phyloP scores from a whole-genome alignment of 768 basidiomycete species.

The Sarcodon aspratus region DNA sequence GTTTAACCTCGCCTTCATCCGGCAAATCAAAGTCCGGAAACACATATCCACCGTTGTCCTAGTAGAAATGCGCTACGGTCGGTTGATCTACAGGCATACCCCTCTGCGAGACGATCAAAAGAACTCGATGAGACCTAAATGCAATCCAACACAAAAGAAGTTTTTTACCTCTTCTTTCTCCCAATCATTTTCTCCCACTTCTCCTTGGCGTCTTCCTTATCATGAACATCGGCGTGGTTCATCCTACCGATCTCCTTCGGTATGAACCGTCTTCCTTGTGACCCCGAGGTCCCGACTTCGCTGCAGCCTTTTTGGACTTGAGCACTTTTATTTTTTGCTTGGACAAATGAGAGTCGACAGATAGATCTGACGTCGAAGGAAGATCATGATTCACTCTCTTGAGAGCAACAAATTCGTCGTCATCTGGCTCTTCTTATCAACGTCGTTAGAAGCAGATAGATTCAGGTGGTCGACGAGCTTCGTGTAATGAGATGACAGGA shows the following conservation, averaged over 20 bases:
- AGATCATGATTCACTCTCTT: conserved; percentile 86
- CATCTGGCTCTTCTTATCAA: conserved; percentile 27
- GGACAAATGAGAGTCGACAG: conserved; percentile 41
- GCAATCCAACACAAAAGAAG: not conserved
- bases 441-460: conserved; percentile 3
- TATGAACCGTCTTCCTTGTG: conserved; percentile 53
- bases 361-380: conserved; percentile 18
- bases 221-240: conserved; percentile 54
- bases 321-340: conserved; percentile 78
- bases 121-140: not conserved
- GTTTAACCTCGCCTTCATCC: conserved; percentile 18
- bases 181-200: conserved; percentile 90
- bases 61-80: conserved; percentile 23
- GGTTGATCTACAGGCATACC: conserved; percentile 18
- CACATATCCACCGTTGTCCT: conserved; percentile 57
- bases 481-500: conserved; percentile 82
- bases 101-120: conserved; percentile 7
- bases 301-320: conserved; percentile 58
- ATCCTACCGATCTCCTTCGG: conserved; percentile 65
- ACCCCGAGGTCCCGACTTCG: conserved; percentile 44
- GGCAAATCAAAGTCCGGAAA: conserved; percentile 59
- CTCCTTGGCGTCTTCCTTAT: conserved; percentile 77
- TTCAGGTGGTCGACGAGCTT: conserved; percentile 65
- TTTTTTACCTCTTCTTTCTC: conserved; percentile 25
- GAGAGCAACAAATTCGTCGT: conserved; percentile 88